Evolutionary conservation across 2,329 filamentous ascomycete genomes (phyloP), one percentile per base, ranked within the genome.

Genomic region (Aphanocladium album): DNA sequence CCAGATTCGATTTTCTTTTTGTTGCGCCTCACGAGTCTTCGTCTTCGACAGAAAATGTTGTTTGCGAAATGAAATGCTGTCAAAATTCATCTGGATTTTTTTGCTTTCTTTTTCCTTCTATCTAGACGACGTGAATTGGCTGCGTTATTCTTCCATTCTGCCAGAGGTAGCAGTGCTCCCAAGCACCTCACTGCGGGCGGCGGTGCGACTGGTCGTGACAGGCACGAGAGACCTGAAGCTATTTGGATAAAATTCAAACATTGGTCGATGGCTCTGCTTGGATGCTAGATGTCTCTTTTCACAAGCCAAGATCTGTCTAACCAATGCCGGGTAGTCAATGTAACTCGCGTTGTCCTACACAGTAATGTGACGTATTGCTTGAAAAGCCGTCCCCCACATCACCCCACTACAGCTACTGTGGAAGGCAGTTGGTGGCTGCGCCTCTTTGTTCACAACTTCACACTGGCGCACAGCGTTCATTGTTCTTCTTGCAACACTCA

Each of bases 1-100:
- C 68, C 70, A 69, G 72, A 70, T 79, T 79, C 77, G 74, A 79
- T 70, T 74, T 71, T 68, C 69, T 45, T 66, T 73, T 74, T 60
- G 25, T 39, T 25, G 3, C 2, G 17, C 12, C 11, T 9, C 1
- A 16, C 12, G 5, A 5, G 9, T 9, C 3, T 25, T 8, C 14
- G 5, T 9, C 30, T 43, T 41, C 17, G 12, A 35, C 16, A n/a
- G 2, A 46, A 46, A 8, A 2, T 21, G 4, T 46, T 17, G 7
- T 5, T 4, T 7, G 19, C 11, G 21, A n/a, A n/a, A 46, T 12
- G 3, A 21, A 46, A 5, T 19, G n/a, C 43, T 14, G 4, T 39
- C 16, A 39, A 39, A 4, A 39, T 39, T 39, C 35, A 39, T 4
- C 5, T 17, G 4, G 16, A 12, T 39, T 39, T 51, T 51, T 35